Evolutionary conservation across 2,329 filamentous ascomycete species (phyloP).

Genomic region (Fusarium hainanense): DNA sequence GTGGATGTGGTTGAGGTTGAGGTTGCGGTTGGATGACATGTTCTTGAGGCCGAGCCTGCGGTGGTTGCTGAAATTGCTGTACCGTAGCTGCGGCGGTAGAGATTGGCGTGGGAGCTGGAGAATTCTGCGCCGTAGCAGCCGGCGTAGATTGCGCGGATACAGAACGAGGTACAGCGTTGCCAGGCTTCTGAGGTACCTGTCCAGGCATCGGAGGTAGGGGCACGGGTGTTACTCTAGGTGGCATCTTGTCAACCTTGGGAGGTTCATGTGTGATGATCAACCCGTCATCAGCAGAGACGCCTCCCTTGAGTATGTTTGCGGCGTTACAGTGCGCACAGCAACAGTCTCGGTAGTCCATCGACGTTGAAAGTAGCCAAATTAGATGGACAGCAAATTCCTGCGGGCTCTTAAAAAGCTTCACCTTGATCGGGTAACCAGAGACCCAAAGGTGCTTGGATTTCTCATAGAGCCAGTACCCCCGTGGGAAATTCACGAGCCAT

Average conservation of each 20-base stretch:
- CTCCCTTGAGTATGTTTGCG: constrained; percentile 43
- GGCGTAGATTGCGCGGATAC: constrained; percentile 46
- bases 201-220: constrained; percentile 52
- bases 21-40: constrained; percentile 17
- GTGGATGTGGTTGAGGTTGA: constrained; percentile 24
- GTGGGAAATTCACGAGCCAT: constrained; percentile 59
- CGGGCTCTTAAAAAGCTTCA: constrained; percentile 63
- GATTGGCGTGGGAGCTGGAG: constrained; percentile 31
- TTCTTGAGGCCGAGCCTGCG: constrained; percentile 22
- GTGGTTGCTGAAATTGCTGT: constrained; percentile 28
- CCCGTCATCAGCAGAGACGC: constrained; percentile 44
- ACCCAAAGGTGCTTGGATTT: constrained; percentile 62
- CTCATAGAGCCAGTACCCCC: constrained; percentile 60
- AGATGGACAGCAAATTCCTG: constrained; percentile 65
- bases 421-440: constrained; percentile 61
- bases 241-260: constrained; percentile 43
- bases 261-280: constrained; percentile 40
- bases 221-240: constrained; percentile 52
- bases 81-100: constrained; percentile 15
- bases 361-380: constrained; percentile 63
- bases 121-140: constrained; percentile 31
- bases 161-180: constrained; percentile 40
- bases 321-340: constrained; percentile 63
- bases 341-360: constrained; percentile 61
- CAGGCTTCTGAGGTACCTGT: constrained; percentile 50